Percentiles rank a stretch among this genome's conserved stretches.
phyloP scores from a whole-genome alignment of 1,284 basidiomycete genomes.

The Pseudozyma tsukubaensis region DNA sequence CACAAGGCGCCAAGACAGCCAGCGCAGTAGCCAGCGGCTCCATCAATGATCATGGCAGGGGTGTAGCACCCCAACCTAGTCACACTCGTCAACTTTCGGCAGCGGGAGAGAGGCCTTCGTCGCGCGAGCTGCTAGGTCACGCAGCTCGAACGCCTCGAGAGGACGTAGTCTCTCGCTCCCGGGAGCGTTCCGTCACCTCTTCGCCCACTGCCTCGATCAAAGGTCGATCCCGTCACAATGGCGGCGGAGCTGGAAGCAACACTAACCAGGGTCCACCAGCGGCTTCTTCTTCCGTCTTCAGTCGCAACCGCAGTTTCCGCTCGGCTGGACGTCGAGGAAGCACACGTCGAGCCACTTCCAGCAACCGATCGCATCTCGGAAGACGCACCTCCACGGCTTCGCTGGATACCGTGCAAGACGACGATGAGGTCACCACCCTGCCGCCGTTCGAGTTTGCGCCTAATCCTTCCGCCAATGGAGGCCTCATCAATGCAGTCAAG shows the following conservation, averaged over 20 bases:
- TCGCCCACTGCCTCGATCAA: slow-evolving; percentile 41
- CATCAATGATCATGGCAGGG: slow-evolving; percentile 56
- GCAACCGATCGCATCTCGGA: slow-evolving; percentile 31
- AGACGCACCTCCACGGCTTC: slow-evolving; percentile 49
- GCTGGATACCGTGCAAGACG: slow-evolving; percentile 43
- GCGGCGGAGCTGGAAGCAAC: slow-evolving; percentile 3
- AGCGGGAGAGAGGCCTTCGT: slow-evolving; percentile 31
- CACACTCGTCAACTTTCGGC: slow-evolving; percentile 15
- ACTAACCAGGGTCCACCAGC: slow-evolving; percentile 38
- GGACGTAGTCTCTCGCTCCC: neutral
- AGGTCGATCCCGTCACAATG: slow-evolving; percentile 18
- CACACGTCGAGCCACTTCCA: slow-evolving; percentile 39
- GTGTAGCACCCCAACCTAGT: slow-evolving; percentile 20
- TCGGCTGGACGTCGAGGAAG: slow-evolving; percentile 19
- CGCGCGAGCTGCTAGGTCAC: slow-evolving; percentile 44
- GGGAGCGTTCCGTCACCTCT: slow-evolving; percentile 28
- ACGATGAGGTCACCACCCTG: slow-evolving; percentile 19
- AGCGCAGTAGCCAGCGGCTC: slow-evolving; percentile 49
- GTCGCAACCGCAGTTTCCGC: slow-evolving; percentile 42
- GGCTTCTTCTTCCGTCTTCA: slow-evolving; percentile 46
- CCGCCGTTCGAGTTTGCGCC: slow-evolving; percentile 61
- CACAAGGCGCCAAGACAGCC: slow-evolving; percentile 19
- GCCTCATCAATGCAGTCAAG: slow-evolving; percentile 66
- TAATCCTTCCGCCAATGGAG: slow-evolving; percentile 67
- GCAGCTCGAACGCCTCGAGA: slow-evolving; percentile 12